These are phyloP conservation scores for Rhodotorula sphaerocarpa DNA, from an alignment of 768 basidiomycete genomes.

Conservation along the genomic window DNA sequence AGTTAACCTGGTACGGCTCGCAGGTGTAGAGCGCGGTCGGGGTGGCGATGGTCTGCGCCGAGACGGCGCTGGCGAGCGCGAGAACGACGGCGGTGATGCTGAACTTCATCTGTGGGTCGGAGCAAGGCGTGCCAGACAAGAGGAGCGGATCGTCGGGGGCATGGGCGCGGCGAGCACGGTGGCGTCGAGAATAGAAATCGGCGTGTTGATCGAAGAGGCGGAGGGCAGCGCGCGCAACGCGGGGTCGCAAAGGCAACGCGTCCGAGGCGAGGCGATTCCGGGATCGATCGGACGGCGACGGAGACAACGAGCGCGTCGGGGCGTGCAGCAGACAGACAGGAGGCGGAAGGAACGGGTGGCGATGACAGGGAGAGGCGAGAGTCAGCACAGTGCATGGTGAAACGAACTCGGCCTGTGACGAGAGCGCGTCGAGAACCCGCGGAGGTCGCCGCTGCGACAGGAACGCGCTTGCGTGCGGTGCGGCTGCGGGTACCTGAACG, in stretches of 20 bases:
- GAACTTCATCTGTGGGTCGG: conserved; percentile 2
- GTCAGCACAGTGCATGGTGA: not conserved
- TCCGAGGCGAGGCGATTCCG: not conserved
- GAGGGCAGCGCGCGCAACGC: not conserved
- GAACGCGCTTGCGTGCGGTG: no score
- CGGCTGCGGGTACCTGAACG: no score
- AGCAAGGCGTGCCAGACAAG: not conserved
- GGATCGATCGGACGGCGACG: no score
- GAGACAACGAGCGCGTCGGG: no score
- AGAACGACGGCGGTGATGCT: conserved; percentile 4
- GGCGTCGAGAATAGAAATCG: not conserved
- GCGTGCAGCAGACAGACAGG: no score
- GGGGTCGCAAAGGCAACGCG: not conserved
- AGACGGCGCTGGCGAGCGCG: conserved; percentile 15
- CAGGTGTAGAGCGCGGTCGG: conserved; percentile 29
- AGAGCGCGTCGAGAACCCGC: no score
- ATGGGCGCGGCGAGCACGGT: no score
- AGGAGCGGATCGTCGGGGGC: no score
- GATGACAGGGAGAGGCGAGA: not conserved
- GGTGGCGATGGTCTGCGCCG: conserved; percentile 17
- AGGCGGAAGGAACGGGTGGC: no score
- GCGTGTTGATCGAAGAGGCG: not conserved
- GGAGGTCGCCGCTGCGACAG: no score
- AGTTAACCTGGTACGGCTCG: conserved; percentile 10
- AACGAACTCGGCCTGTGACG: no score